Base-by-base conservation (phyloP, 129 eudicot genomes). In the Smallanthus sonchifolius region DNA sequence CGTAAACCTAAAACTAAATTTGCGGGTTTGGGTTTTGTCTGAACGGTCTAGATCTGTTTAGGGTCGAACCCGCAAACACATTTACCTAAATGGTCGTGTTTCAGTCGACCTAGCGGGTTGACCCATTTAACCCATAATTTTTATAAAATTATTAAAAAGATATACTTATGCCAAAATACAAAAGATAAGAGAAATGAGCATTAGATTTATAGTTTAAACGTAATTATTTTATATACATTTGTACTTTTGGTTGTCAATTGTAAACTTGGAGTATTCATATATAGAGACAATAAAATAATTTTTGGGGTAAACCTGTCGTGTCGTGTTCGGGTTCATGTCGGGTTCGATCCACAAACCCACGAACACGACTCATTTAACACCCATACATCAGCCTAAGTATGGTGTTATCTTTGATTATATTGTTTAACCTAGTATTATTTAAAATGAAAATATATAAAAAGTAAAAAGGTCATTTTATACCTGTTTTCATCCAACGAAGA, bases 401-500 rank as follows among this genome's bases (percentile, higher is more conserved):
- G 0, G 0, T n/a, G 10, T 14, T n/a, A 49, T 49, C 24, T 4
- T 28, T 57, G 7, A 24, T 24, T 10, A 28, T 57, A 30, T 30
- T 30, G 3, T 28, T 59, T 30, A 15, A 62, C 6, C 10, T 35
- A n/a, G 45, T 36, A 34, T 36, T 35, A 35, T 36, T 62, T 36
- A 15, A 24, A 35, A 9, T 15, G 11, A 62, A 37, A 37, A 5
- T 15, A 6, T 17, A 38, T 14, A 63, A 16, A 63, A 64, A 3
- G 44, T 15, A 38, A 37, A 15, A 3, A 5, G 28, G 49, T 39
- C 34, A 19, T 44, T 8, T 71, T 32, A 35, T 83, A 90, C 98
- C 98, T 86, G 95, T 66, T 83, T 71, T 94, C 98, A 94, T 94
- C 98, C 98, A 94, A 67, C 97, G 86, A 36, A 94, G 87, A 56